Base-by-base conservation (phyloP, 345 rosid species). In the Salix dunnii region DNA sequence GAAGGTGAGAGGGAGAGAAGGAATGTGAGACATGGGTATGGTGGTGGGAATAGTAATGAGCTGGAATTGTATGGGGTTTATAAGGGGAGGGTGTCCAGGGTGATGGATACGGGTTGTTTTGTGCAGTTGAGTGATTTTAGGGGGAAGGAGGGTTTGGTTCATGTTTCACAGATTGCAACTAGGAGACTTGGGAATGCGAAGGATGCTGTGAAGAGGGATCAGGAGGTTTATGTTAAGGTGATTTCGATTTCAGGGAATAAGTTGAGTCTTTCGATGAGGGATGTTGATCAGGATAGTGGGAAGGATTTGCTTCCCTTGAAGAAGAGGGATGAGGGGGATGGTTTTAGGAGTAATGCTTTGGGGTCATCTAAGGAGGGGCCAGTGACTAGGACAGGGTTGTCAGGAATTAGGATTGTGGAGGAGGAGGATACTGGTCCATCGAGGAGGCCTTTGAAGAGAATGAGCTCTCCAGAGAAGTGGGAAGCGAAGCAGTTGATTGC, bases 141-240 rank as follows among this genome's bases (percentile, higher is more conserved):
- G 79, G 97, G 96, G n/a, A 91, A 91, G 78, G 99, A 93, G 83
- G 99, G 98, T 27, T 70, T 93, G 80, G 96, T 91, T 58, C 98
- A 93, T 87, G 88, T 92, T 75, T 92, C 97, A 7, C 94, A 94
- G 90, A 89, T 92, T 68, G 94, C 93, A 12, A 87, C 83, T 67
- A 83, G 90, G 79, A 90, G 90, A 71, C 82, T 87, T 77, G 38
- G 71, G 27, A 88, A 85, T 71, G 96, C 92, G 2, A 86, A 89
- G 71, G 91, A 89, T 78, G 84, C 86, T 42, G 91, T 91, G 51
- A 93, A 91, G 89, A 77, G 93, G 64, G 94, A 89, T 69, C 92
- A 87, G 87, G 90, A 87, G 66, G 96, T 91, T 78, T 91, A 79
- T 84, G 96, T 93, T 38, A 93, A 93, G 84, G 93, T 93, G 17